Evolutionary conservation across 164 flowering plant genomes (phyloP).

Genomic region (Macadamia tetraphylla): DNA sequence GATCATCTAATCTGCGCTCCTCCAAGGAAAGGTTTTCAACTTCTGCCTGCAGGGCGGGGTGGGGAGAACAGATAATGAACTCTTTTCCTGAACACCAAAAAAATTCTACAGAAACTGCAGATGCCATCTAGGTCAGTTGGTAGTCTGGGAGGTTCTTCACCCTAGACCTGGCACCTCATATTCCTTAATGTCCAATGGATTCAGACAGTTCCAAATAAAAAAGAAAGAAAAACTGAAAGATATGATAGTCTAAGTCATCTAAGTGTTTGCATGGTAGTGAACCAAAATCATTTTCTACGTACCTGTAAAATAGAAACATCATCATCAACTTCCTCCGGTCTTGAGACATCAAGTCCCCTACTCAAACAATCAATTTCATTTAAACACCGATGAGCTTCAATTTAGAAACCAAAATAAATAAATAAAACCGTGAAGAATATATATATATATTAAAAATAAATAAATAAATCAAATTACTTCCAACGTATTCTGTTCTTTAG

Average conservation of each 20-base stretch:
- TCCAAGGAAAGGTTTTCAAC: conserved; percentile 66
- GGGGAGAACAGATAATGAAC: neutral
- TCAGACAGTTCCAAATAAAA: neutral
- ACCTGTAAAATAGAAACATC: conserved; percentile 63
- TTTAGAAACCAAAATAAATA: neutral
- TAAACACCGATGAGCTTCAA: conserved; percentile 8
- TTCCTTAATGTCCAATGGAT: neutral
- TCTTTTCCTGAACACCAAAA: neutral
- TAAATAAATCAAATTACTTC: conserved; percentile 53
- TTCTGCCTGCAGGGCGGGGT: conserved; percentile 58
- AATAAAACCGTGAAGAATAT: neutral
- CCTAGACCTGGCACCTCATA: too few relatives aligned
- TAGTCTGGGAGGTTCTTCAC: too few relatives aligned
- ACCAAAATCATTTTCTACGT: conserved; percentile 11
- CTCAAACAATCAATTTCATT: conserved; percentile 14
- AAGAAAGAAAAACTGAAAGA: neutral
- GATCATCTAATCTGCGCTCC: conserved; percentile 71
- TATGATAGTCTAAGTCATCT: neutral
- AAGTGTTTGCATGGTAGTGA: neutral
- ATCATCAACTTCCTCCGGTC: conserved; percentile 54
- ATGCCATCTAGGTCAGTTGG: too few relatives aligned
- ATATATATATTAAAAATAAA: neutral
- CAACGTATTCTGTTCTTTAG: conserved; percentile 89
- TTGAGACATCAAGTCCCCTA: conserved; percentile 67
- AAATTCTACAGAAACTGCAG: too few relatives aligned